Conservation (phyloP, 345 rosid species). For the Sonneratia caseolaris region DNA sequence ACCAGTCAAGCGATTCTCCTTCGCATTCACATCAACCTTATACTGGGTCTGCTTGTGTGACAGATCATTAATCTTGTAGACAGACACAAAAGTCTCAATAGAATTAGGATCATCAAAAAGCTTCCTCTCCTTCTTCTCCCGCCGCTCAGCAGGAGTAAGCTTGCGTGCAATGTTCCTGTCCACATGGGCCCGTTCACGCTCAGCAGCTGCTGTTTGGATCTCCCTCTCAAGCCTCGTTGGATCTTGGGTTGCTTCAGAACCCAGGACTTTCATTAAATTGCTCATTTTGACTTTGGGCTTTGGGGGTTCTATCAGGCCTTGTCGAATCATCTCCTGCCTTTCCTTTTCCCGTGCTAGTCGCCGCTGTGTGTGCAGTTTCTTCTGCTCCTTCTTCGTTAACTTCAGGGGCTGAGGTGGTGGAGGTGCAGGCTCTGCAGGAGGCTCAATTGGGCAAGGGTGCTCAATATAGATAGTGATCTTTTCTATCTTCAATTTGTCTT, state of each 20-base stretch:
- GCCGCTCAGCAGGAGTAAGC: constrained; percentile 88
- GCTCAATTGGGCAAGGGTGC: constrained; percentile 90
- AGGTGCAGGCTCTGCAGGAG: constrained; percentile 92
- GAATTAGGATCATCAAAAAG: constrained; percentile 68
- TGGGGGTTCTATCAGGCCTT: constrained; percentile 88
- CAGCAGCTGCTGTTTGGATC: constrained; percentile 86
- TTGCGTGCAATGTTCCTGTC: constrained; percentile 85
- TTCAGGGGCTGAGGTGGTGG: constrained; percentile 93
- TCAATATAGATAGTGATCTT: constrained; percentile 73
- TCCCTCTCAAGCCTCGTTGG: constrained; percentile 94
- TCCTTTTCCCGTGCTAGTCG: constrained; percentile 87
- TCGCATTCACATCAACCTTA: constrained; percentile 88
- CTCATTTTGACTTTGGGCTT: constrained; percentile 89
- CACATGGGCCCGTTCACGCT: constrained; percentile 95
- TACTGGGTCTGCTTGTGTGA: constrained; percentile 75
- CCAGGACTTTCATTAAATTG: constrained; percentile 92
- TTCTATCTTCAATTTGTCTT: constrained; percentile 50
- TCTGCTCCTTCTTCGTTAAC: constrained; percentile 89
- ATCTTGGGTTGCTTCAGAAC: constrained; percentile 95
- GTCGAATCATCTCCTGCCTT: constrained; percentile 93
- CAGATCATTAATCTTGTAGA: constrained; percentile 74
- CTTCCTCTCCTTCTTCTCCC: constrained; percentile 90
- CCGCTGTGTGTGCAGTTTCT: constrained; percentile 88
- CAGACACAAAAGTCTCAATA: constrained; percentile 65
- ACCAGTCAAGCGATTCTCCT: constrained; percentile 75